Conservation (phyloP, 192 early-diverging fungal genomes). For the Backusella mclennaniae region DNA sequence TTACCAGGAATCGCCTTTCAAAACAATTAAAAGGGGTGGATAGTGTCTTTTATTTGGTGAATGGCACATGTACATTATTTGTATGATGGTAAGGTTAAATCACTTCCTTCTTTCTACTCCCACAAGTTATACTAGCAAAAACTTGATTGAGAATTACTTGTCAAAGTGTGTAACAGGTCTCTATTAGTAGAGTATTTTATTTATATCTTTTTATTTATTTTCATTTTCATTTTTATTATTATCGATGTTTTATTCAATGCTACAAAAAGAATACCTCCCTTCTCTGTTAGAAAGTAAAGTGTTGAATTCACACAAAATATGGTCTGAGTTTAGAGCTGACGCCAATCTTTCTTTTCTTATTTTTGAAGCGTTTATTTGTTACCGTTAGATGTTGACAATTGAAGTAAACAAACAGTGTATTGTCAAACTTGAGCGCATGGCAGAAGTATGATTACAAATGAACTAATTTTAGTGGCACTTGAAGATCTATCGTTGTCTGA, state of each 20-base stretch:
- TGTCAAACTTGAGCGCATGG: background rate
- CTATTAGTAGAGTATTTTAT: background rate
- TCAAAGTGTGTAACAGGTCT: background rate
- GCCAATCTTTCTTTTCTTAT: background rate
- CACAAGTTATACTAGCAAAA: background rate
- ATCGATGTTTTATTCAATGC: background rate
- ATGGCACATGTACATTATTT: background rate
- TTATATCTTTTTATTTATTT: background rate
- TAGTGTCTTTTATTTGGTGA: background rate
- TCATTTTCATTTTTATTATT: background rate
- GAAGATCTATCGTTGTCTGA: slow-evolving; percentile 3
- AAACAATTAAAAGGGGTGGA: background rate
- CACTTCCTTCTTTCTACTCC: background rate
- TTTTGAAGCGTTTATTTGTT: background rate
- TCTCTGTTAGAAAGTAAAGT: background rate
- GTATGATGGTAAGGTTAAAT: background rate
- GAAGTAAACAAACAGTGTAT: background rate
- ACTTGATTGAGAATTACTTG: background rate
- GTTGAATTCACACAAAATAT: background rate
- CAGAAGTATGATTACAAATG: background rate
- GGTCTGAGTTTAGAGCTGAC: slow-evolving; percentile 1
- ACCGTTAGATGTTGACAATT: background rate
- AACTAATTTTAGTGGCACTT: slow-evolving; percentile 1
- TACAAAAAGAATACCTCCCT: background rate
- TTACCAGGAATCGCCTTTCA: background rate